Base-by-base conservation (phyloP, 352 stramenopile genomes). In the Globisporangium spiculum region DNA sequence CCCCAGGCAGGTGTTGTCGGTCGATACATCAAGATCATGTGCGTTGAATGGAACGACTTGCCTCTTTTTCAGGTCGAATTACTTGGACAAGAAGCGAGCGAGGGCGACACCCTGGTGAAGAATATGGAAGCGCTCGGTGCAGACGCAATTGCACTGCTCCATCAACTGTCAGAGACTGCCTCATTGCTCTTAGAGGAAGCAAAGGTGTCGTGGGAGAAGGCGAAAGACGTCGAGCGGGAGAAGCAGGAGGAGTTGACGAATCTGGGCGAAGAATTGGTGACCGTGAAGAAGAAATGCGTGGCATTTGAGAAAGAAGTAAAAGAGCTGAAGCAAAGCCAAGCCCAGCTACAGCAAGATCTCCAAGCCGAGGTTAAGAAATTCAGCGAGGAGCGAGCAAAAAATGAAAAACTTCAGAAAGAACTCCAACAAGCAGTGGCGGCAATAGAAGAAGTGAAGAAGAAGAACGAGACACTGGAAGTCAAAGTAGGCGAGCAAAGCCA, bases 191-290 rank as follows among this genome's bases (percentile, higher is more conserved):
- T 90, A 6, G 83, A 93, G 26, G 84, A 93, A 59, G 84, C 88
- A 24, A 81, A 83, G n/a, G 60, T 78, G 20, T 78, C 79, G n/a
- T 93, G 85, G 78, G 83, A 93, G 20, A 84, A 82, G 41, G 84
- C 84, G 0, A 96, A 93, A 62, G 76, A 85, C 55, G 81, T 73
- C 3, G 84, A 96, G 48, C 81, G 82, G 36, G 86, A 92, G 63
- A 96, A 93, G 62, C 84, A 93, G 58, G 83, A 90, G 57, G 83
- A 93, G 34, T 63, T 93, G 18, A 83, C 81, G 9, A 87, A 90
- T n/a, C 75, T 90, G 4, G 75, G 88, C 20, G 81, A 89, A 48
- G 84, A 95, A 41, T 71, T 92, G n/a, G 72, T 75, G 6, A 75
- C 80, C 32, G 53, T 92, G 4, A 89, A 84, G 70, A 69, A 80